Base-by-base conservation (phyloP, 2,329 filamentous ascomycete species). In the Colletotrichum sp. region DNA sequence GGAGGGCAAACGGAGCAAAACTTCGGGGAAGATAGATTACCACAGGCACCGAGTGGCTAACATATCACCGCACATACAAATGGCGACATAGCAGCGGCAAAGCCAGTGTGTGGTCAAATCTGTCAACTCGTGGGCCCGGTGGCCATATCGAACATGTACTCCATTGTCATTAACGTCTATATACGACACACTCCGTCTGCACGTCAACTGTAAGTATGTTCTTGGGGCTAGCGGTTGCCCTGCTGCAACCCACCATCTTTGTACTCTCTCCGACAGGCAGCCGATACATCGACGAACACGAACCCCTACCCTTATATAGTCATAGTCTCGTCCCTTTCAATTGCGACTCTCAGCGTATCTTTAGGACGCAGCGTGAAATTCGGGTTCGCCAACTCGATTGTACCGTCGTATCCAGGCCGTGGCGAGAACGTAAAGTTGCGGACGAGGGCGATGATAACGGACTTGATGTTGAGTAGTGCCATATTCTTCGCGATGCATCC, bases 401-500 rank as follows among this genome's bases (percentile, higher is more conserved):
- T 26, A 1, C 72, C 75, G 14, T 63, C 28, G 9, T 68, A 72
- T 16, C 67, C 70, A 3, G 70, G 69, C 8, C 18, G 52, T 18
- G 75, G 52, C 16, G 65, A 63, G 34, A 78, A 77, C 10, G 13
- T 21, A 28, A 78, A 78, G 16, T 48, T 57, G 21, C 73, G 61
- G 14, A 71, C 72, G 3, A 78, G 68, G 18, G 48, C 67, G 2
- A 76, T 66, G n/a, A 78, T 76, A 14, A 73, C 73, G 39, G 65
- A 52, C 77, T 78, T 78, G 36, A 74, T n/a, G 48, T 72, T 72
- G 13, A 78, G 43, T 12, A 76, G 39, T 7, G 77, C 77, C 69
- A 78, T 77, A 28, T 75, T 73, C 60, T 73, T 77, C 14, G 71
- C 77, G 16, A 78, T 78, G 59, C 77, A 78, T 24, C 73, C 73